Percentiles rank a stretch among this genome's conserved stretches.
These are phyloP conservation scores for Leccinum olivaceopallidum DNA, from an alignment of 768 basidiomycete genomes.

Conservation along the genomic window DNA sequence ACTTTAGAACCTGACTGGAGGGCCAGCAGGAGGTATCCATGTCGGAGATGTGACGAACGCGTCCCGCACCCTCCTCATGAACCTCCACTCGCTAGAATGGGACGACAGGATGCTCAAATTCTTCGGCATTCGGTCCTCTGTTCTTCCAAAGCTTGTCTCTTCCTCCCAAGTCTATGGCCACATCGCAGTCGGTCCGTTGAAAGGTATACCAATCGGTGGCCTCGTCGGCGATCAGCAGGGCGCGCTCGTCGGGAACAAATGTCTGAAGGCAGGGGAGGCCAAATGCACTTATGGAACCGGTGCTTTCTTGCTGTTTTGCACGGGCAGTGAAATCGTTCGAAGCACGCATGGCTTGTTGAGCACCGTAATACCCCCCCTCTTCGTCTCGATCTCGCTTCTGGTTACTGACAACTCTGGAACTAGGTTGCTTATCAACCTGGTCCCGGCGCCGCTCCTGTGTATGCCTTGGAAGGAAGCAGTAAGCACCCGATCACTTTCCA, in stretches of 20 bases:
- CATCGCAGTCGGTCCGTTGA: slow-evolving; percentile 63
- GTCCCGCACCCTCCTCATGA: slow-evolving; percentile 91
- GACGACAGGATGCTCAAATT: slow-evolving; percentile 81
- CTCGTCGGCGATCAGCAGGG: slow-evolving; percentile 99
- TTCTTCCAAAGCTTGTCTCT: slow-evolving; percentile 86
- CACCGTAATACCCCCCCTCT: slow-evolving; percentile 52
- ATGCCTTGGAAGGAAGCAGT: slow-evolving; percentile 95
- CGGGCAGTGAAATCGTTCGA: slow-evolving; percentile 82
- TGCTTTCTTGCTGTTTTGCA: slow-evolving; percentile 94
- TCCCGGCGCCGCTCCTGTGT: slow-evolving; percentile 72
- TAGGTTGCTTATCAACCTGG: slow-evolving; percentile 92
- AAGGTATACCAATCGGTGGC: slow-evolving; percentile 84
- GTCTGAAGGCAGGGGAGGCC: slow-evolving; percentile 85
- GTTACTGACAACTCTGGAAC: background rate
- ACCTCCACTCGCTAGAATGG: slow-evolving; percentile 81
- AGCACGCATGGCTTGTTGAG: slow-evolving; percentile 87
- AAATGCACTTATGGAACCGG: slow-evolving; percentile 99
- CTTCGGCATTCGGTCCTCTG: slow-evolving; percentile 75
- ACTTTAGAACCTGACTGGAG: slow-evolving; percentile 79
- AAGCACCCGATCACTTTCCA: slow-evolving; percentile 33
- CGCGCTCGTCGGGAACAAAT: slow-evolving; percentile 95
- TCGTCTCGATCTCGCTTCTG: background rate
- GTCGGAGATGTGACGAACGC: slow-evolving; percentile 95
- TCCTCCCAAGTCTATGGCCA: slow-evolving; percentile 92
- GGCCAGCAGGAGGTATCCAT: slow-evolving; percentile 67